Conservation (phyloP, 805 yeast genomes). For the Helenozyma baotianmanensis region DNA sequence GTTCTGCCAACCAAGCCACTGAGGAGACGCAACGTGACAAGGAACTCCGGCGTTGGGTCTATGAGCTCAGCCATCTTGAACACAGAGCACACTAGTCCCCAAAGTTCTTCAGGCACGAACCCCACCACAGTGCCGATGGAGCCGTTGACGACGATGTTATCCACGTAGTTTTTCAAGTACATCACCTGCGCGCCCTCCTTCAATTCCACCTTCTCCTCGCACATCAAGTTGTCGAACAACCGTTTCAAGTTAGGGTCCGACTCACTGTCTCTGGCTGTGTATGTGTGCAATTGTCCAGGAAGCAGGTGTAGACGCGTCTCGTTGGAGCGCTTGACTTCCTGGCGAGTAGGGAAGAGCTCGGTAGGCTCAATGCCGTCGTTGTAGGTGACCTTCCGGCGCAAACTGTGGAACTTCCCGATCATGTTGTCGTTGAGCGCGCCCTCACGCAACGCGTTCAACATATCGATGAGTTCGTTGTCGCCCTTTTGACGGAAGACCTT, state of each 20-base stretch:
- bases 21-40: conserved; percentile 8
- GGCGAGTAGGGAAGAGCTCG: conserved; percentile 66
- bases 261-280: conserved; percentile 55
- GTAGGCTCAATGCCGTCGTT: conserved; percentile 67
- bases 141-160: conserved; percentile 71
- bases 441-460: conserved; percentile 71
- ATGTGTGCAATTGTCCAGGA: conserved; percentile 41
- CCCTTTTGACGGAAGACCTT: conserved; percentile 76
- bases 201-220: conserved; percentile 54
- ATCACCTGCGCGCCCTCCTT: conserved; percentile 78
- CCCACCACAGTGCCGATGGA: conserved; percentile 67
- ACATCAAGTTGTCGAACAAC: conserved; percentile 62
- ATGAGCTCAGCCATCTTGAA: conserved; percentile 12
- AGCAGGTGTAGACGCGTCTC: conserved; percentile 42
- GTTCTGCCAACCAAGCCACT: conserved; percentile 7
- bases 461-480: conserved; percentile 61
- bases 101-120: conserved; percentile 29
- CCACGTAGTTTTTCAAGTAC: conserved; percentile 68
- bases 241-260: conserved; percentile 33
- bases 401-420: conserved; percentile 43
- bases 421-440: conserved; percentile 53
- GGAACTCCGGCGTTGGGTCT: conserved; percentile 8
- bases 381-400: conserved; percentile 48
- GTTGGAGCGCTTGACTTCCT: conserved; percentile 69
- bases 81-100: conserved; percentile 5